These are phyloP conservation scores for Kazachstania africana DNA, from an alignment of 805 yeast species.

Conservation along the genomic window DNA sequence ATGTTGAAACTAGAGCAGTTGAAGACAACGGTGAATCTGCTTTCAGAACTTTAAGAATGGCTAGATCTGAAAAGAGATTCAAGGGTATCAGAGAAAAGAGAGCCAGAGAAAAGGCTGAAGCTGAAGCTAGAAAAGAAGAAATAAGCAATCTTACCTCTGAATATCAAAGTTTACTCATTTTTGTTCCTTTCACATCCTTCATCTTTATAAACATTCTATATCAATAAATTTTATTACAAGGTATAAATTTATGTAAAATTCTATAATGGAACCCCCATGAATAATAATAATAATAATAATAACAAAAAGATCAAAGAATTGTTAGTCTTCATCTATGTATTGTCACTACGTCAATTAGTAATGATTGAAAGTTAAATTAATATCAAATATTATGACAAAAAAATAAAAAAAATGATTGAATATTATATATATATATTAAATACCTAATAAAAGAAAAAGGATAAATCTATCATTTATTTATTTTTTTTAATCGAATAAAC, in stretches of 20 bases:
- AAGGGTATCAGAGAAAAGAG: constrained; percentile 96
- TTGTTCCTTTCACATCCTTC: too few species aligned
- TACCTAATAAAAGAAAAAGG: not conserved
- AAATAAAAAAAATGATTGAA: not conserved
- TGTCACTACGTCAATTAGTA: too few species aligned
- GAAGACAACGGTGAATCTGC: constrained; percentile 66
- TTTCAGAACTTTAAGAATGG: constrained; percentile 88
- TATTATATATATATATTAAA: not conserved
- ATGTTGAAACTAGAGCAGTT: constrained; percentile 80
- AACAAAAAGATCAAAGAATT: too few species aligned
- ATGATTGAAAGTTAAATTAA: too few species aligned
- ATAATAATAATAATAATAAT: too few species aligned
- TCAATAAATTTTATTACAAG: too few species aligned
- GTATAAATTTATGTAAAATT: too few species aligned
- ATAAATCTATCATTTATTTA: too few species aligned
- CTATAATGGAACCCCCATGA: too few species aligned
- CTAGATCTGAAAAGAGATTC: constrained; percentile 89
- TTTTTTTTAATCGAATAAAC: constrained; percentile 69
- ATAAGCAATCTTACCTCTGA: constrained; percentile 39
- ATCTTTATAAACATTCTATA: too few species aligned
- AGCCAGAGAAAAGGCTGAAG: constrained; percentile 94
- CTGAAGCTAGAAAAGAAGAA: constrained; percentile 99
- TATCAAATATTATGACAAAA: too few species aligned
- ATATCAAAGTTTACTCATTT: constrained; percentile 3
- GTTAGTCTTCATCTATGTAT: too few species aligned